Conservation (phyloP, 441 rosid species). For the Breynia disticha region DNA sequence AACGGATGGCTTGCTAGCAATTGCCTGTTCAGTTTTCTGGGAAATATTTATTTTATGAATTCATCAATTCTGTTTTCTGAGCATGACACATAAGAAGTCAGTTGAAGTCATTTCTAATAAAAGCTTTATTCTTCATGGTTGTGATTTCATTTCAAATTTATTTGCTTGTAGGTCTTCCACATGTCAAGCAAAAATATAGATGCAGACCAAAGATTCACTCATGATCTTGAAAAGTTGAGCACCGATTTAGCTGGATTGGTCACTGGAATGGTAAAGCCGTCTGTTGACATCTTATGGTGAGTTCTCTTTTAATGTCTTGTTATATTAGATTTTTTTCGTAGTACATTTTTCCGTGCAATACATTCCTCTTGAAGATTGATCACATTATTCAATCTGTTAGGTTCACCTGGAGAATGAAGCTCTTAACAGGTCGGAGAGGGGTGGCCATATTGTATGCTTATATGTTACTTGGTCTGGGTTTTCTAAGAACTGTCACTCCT, state of each 20-base stretch:
- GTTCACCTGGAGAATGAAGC: conserved; percentile 99
- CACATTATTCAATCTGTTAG: conserved; percentile 29
- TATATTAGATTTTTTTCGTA: not conserved
- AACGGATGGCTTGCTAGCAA: no score
- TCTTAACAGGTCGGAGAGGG: conserved; percentile 92
- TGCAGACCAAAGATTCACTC: conserved; percentile 96
- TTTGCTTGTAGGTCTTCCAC: conserved; percentile 62
- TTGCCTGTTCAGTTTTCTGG: no score
- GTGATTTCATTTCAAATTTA: conserved; percentile 1
- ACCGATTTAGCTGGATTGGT: conserved; percentile 81
- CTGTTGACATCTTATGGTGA: conserved; percentile 93
- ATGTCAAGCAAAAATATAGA: conserved; percentile 87
- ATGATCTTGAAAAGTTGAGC: conserved; percentile 89
- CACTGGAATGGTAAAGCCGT: conserved; percentile 99
- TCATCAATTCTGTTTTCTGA: no score
- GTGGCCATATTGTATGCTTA: conserved; percentile 91
- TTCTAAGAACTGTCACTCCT: conserved; percentile 84
- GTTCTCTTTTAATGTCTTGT: conserved; percentile 16
- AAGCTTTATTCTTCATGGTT: conserved; percentile 5
- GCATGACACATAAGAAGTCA: no score
- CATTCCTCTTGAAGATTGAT: conserved; percentile 8
- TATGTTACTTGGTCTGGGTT: conserved; percentile 96
- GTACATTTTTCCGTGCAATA: conserved; percentile 8
- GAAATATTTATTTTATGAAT: no score
- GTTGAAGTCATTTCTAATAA: no score